Conservation (phyloP, 2,329 filamentous ascomycete genomes). For the Cladophialophora exuberans region DNA sequence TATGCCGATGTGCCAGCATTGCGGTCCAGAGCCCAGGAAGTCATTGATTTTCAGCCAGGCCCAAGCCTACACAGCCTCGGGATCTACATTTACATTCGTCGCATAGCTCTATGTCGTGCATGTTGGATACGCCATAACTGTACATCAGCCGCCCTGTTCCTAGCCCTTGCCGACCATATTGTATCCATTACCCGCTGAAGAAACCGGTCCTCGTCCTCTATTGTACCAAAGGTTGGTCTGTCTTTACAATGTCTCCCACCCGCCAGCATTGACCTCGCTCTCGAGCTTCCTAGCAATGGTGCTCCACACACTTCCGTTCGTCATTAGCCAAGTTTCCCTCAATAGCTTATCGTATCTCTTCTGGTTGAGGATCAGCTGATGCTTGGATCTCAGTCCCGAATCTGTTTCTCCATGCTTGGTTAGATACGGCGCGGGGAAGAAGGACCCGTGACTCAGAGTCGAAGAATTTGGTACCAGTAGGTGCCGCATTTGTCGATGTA, state of each 20-base stretch:
- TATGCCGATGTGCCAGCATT: no score
- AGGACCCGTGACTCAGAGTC: slow-evolving; percentile 65
- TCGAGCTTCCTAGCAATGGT: slow-evolving; percentile 89
- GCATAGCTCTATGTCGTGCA: no score
- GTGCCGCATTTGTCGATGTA: slow-evolving; percentile 12
- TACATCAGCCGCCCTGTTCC: no score
- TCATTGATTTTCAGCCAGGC: no score
- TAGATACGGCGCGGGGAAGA: slow-evolving; percentile 85
- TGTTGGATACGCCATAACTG: no score
- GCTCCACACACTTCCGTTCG: slow-evolving; percentile 83
- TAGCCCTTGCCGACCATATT: no score
- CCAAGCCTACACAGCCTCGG: no score
- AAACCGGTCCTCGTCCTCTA: no score
- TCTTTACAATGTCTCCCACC: slow-evolving; percentile 73
- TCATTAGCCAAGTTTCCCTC: slow-evolving; percentile 71
- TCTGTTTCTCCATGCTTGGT: slow-evolving; percentile 96
- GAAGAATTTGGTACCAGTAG: slow-evolving; percentile 13
- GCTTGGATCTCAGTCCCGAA: slow-evolving; percentile 81
- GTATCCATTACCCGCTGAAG: no score
- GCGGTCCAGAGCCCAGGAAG: no score
- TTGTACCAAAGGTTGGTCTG: no score
- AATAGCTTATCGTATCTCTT: slow-evolving; percentile 89
- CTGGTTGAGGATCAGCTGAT: slow-evolving; percentile 91
- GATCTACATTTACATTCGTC: no score
- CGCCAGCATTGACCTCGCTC: slow-evolving; percentile 94